Evolutionary conservation across 352 stramenopile species (phyloP).

Genomic region (Phytopythium cucurbitacearum): DNA sequence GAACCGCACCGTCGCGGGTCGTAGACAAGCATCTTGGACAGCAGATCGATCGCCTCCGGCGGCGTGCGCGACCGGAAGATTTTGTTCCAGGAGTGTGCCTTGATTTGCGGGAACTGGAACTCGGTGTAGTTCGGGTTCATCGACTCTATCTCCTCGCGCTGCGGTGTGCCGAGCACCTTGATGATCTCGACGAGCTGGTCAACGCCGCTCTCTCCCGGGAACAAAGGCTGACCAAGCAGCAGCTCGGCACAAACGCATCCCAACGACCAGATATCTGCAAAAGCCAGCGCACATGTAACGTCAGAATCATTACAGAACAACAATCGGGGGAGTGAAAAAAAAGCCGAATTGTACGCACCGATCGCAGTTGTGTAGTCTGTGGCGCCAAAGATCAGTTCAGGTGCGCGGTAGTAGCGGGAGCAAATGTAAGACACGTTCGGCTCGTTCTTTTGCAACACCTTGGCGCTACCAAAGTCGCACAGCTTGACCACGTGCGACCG

Average conservation of each 20-base stretch:
- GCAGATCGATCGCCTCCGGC: constrained; percentile 96
- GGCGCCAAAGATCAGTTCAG: constrained; percentile 99
- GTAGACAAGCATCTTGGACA: constrained; percentile 97
- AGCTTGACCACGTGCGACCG: constrained; percentile 97
- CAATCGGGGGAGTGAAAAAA: constrained; percentile 21
- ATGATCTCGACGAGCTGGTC: constrained; percentile 99
- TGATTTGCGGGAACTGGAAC: constrained; percentile 99
- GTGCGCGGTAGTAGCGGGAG: constrained; percentile 98
- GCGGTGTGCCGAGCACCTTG: constrained; percentile 98
- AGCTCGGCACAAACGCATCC: constrained; percentile 98
- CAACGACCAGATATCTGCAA: constrained; percentile 92
- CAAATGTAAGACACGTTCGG: constrained; percentile 99
- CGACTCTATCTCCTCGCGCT: constrained; percentile 96
- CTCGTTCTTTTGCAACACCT: constrained; percentile 95
- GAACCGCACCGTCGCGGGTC: constrained; percentile 88
- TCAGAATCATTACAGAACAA: constrained; percentile 23
- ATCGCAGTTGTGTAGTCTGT: constrained; percentile 99
- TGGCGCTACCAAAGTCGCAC: constrained; percentile 98
- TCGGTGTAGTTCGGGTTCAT: constrained; percentile 99
- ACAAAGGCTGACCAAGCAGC: constrained; percentile 96
- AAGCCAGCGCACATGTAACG: constrained; percentile 16
- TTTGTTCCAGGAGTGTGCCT: constrained; percentile 97
- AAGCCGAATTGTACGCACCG: constrained; percentile 24
- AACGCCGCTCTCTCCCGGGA: constrained; percentile 97
- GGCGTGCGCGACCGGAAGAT: constrained; percentile 95